Conservation (phyloP, 495 filamentous ascomycete species). For the Pseudotulostoma volvatum region DNA sequence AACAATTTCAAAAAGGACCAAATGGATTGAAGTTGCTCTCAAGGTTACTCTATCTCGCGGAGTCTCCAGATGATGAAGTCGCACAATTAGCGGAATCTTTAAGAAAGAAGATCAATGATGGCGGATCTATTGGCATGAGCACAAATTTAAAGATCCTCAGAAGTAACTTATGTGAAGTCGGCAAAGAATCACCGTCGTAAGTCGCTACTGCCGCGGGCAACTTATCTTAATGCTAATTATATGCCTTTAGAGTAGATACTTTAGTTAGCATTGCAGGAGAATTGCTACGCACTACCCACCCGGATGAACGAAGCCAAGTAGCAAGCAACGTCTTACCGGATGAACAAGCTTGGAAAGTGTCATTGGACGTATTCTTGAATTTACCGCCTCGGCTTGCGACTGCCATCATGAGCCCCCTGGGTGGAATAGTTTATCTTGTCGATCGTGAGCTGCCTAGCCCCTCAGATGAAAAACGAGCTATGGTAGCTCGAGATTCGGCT, state of each 20-base stretch:
- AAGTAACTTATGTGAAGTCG: conserved; percentile 32
- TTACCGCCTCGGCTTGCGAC: conserved; percentile 42
- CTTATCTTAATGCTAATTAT: conserved; percentile 7
- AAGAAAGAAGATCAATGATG: conserved; percentile 21
- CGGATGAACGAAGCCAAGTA: conserved; percentile 14
- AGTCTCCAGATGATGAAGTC: conserved; percentile 38
- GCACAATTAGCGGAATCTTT: conserved; percentile 32
- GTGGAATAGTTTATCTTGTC: conserved; percentile 53
- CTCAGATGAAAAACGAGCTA: conserved; percentile 12
- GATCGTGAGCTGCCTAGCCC: conserved; percentile 17
- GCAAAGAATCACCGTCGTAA: conserved; percentile 36
- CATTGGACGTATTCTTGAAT: conserved; percentile 44
- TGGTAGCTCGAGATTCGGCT: conserved; percentile 39
- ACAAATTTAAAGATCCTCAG: conserved; percentile 36
- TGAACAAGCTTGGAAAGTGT: conserved; percentile 28
- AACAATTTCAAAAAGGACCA: conserved; percentile 24
- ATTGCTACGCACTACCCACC: conserved; percentile 25
- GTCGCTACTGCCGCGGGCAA: conserved; percentile 4
- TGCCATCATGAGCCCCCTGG: conserved; percentile 54
- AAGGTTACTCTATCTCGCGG: conserved; percentile 38
- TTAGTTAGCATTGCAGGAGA: conserved; percentile 37
- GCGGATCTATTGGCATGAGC: conserved; percentile 21
- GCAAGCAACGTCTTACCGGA: conserved; percentile 33
- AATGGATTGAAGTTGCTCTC: conserved; percentile 38
- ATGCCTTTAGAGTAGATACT: conserved; percentile 28